Base-by-base conservation (phyloP, 345 rosid species). In the Ceriops decandra region DNA sequence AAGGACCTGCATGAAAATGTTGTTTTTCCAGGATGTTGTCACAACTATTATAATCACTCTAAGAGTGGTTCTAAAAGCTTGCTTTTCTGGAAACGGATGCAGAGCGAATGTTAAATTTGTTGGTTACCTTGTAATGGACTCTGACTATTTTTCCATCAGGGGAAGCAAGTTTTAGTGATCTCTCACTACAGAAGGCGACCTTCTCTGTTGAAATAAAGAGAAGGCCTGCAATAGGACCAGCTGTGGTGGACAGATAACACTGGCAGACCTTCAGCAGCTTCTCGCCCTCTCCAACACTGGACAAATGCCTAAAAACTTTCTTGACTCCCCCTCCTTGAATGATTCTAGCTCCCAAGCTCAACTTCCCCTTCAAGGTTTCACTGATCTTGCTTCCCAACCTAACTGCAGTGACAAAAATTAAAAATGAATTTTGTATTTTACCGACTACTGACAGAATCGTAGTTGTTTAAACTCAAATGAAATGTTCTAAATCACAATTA, bases 141-240 rank as follows among this genome's bases (percentile, higher is more conserved):
- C 82, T 74, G n/a, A 32, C 27, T 2, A 66, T 62, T 64, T 80
- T 74, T 8, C 86, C 85, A 9, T 57, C 76, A 3, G 76, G 74
- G 42, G 82, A 63, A 24, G 72, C 58, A 19, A 81, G 28, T 63
- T 85, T 79, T 1, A 85, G 68, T 31, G 82, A 79, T 76, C 81
- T 75, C 61, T 85, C 85, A 22, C 89, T 85, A 74, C 84, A 76
- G 51, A 85, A 85, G 52, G 82, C 82, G 7, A 79, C 28, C 57
- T 77, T 77, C 19, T 77, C 24, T 5, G 82, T 73, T 1, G 89
- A 83, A 75, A 81, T 73, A 60, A 83, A 85, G 54, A 81, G 75
- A n/a, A 85, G 84, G 27, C 86, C 89, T 2, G 81, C 84, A 28
- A 83, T 79, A 0, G 84, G 89, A 49, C 89, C 89, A 1, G 75